These are phyloP conservation scores for Monilinia vaccinii-corymbosi DNA, from an alignment of 2,329 filamentous ascomycete species.

Conservation along the genomic window DNA sequence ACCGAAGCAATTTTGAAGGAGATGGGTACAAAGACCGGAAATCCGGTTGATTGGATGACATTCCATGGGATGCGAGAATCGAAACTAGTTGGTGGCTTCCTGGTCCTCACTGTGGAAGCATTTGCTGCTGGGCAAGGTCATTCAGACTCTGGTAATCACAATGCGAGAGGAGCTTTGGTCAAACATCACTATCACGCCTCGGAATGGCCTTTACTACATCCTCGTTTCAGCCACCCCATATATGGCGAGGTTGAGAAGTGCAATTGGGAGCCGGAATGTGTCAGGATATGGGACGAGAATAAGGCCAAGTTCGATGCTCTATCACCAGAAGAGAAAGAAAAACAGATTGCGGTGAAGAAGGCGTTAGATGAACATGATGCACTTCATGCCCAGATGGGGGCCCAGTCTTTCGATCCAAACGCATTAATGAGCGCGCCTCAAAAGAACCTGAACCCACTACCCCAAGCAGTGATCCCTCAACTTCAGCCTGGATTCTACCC, in stretches of 20 bases:
- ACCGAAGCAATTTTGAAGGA: conserved; percentile 55
- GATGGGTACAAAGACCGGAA: conserved; percentile 44
- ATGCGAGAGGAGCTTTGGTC: conserved; percentile 55
- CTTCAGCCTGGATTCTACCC: background rate
- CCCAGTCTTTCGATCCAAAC: background rate
- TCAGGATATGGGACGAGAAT: conserved; percentile 56
- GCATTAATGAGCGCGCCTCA: background rate
- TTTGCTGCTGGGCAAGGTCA: conserved; percentile 67
- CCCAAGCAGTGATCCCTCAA: background rate
- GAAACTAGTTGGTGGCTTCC: conserved; percentile 52
- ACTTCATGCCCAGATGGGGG: conserved; percentile 7
- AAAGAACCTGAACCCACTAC: background rate
- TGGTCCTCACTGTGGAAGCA: conserved; percentile 62
- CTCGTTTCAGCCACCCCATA: conserved; percentile 56
- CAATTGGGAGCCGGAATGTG: conserved; percentile 59
- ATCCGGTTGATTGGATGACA: conserved; percentile 47
- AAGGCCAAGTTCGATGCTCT: conserved; percentile 51
- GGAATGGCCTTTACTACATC: conserved; percentile 59
- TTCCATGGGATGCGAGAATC: conserved; percentile 61
- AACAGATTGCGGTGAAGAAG: conserved; percentile 26
- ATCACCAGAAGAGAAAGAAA: conserved; percentile 49
- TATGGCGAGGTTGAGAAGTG: conserved; percentile 63
- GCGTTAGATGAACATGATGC: conserved; percentile 13
- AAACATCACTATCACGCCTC: conserved; percentile 71
- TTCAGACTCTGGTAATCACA: conserved; percentile 62